phyloP scores from a whole-genome alignment of 768 basidiomycete genomes.

The Scleroderma bovista region DNA sequence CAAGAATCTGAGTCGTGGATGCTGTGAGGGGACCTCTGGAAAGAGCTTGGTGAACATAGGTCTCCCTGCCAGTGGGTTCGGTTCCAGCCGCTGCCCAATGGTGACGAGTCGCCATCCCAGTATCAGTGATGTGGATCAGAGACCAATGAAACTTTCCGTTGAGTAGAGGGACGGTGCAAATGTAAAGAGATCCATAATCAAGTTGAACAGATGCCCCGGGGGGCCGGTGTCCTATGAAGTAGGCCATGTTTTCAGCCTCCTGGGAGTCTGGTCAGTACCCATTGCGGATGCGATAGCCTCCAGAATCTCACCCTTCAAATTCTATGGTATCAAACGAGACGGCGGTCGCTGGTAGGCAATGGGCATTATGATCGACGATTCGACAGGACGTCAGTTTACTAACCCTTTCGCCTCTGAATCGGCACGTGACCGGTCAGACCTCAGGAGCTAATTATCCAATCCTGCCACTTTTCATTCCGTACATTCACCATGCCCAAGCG shows the following conservation, averaged over 20 bases:
- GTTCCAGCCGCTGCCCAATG: constrained; percentile 16
- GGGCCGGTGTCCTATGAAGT: not conserved
- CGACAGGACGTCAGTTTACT: no score
- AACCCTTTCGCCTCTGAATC: not conserved
- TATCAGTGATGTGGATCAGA: constrained; percentile 9
- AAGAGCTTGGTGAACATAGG: constrained; percentile 14
- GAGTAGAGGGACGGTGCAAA: constrained; percentile 16
- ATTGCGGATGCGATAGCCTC: not conserved
- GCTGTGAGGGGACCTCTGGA: constrained; percentile 10
- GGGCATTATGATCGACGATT: no score
- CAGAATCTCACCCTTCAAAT: no score
- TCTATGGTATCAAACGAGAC: no score
- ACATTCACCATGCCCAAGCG: constrained; percentile 24
- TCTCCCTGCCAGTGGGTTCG: constrained; percentile 8
- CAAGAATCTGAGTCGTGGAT: constrained; percentile 15
- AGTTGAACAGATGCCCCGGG: constrained; percentile 3
- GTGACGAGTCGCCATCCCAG: constrained; percentile 12
- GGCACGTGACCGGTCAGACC: not conserved
- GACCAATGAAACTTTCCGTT: constrained; percentile 19
- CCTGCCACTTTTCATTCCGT: not conserved
- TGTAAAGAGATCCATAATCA: constrained; percentile 13
- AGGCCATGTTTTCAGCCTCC: not conserved
- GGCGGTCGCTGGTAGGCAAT: no score
- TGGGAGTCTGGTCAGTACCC: not conserved
- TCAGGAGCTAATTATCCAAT: not conserved